A percentile compares a stretch with the other conserved stretches of the same genome.
Evolutionary conservation across 768 basidiomycete genomes (phyloP).

Genomic region (Podaxis sp.): DNA sequence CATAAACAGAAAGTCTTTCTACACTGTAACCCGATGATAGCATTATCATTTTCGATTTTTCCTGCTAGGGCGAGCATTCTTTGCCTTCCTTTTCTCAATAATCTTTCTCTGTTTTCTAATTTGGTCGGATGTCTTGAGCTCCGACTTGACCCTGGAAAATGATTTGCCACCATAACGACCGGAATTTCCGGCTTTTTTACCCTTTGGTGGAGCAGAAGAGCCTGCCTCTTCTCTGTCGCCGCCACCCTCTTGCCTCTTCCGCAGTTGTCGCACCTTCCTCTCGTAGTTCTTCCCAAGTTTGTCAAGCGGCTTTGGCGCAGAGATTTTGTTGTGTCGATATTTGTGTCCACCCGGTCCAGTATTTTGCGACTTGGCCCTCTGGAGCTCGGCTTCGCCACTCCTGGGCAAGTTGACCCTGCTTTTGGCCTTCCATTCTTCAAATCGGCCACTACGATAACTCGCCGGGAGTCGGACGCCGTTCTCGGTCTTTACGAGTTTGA

Average conservation of each 20-base stretch:
- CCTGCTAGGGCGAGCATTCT: slow-evolving; percentile 72
- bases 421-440: slow-evolving; percentile 92
- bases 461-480: slow-evolving; percentile 89
- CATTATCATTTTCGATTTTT: slow-evolving; percentile 40
- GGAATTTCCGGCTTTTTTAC: slow-evolving; percentile 28
- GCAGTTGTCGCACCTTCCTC: slow-evolving; percentile 58
- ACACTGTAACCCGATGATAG: neutral
- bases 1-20: neutral
- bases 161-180: slow-evolving; percentile 58
- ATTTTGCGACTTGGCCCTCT: slow-evolving; percentile 18
- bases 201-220: slow-evolving; percentile 6
- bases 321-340: slow-evolving; percentile 70
- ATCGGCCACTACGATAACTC: slow-evolving; percentile 88
- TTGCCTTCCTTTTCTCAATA: slow-evolving; percentile 62
- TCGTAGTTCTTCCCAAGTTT: slow-evolving; percentile 71
- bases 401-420: slow-evolving; percentile 67
- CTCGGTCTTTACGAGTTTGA: slow-evolving; percentile 91
- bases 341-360: slow-evolving; percentile 48
- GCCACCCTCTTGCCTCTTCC: slow-evolving; percentile 43
- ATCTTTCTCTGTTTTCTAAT: slow-evolving; percentile 74
- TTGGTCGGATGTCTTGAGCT: slow-evolving; percentile 84
- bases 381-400: slow-evolving; percentile 72
- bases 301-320: slow-evolving; percentile 71
- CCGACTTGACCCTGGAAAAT: slow-evolving; percentile 63
- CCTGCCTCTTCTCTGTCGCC: slow-evolving; percentile 14